Conservation (phyloP, 208 protist species). For the Wallacemonas sp. region DNA sequence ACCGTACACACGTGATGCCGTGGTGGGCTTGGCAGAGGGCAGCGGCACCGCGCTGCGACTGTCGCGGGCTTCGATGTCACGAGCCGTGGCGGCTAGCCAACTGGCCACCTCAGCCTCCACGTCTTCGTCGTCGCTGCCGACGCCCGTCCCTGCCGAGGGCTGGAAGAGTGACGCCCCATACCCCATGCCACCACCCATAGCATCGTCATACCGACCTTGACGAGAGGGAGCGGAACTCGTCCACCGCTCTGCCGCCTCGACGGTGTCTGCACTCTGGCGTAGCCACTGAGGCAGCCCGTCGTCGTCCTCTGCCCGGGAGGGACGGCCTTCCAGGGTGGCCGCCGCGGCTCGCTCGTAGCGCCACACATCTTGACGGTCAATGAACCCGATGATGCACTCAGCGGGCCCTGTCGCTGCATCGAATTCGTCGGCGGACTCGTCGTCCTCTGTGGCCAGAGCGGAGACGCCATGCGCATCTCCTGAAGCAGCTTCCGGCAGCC, state of each 20-base stretch:
- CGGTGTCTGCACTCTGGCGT: not conserved
- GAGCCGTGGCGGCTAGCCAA: slow-evolving; percentile 16
- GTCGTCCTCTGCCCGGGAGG: too few species aligned
- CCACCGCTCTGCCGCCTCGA: not conserved
- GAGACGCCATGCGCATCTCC: too few species aligned
- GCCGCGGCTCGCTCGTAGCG: slow-evolving; percentile 4
- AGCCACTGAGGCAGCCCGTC: not conserved
- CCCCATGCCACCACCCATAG: not conserved
- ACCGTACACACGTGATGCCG: not conserved
- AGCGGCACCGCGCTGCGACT: too few species aligned
- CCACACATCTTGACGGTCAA: slow-evolving; percentile 4
- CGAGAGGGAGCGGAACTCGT: not conserved
- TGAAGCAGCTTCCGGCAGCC: slow-evolving; percentile 14
- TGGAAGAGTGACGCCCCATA: not conserved
- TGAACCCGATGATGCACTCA: slow-evolving; percentile 11
- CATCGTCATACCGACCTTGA: slow-evolving; percentile 8
- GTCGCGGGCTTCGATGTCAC: slow-evolving; percentile 8
- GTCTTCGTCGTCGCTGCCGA: not conserved
- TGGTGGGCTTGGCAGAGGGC: not conserved
- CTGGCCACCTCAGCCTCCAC: slow-evolving; percentile 16
- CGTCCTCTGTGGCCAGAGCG: slow-evolving; percentile 3
- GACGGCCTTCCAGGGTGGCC: not conserved
- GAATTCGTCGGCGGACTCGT: not conserved
- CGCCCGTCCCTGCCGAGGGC: not conserved
- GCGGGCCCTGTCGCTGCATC: not conserved